These are phyloP conservation scores for Parathielavia appendiculata DNA, from an alignment of 495 filamentous ascomycete genomes.

Conservation along the genomic window DNA sequence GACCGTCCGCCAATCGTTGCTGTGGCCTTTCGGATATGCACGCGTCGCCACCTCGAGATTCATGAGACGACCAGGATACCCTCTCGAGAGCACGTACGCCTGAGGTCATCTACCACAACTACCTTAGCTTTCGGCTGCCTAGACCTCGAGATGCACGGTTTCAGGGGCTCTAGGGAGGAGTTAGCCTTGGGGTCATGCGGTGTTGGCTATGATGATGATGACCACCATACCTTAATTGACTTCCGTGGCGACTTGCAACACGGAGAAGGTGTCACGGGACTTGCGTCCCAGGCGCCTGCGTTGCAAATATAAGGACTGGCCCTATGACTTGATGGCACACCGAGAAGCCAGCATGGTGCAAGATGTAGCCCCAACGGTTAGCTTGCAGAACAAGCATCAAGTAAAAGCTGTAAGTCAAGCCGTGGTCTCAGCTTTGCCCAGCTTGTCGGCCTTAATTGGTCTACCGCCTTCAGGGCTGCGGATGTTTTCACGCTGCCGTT, in stretches of 20 bases:
- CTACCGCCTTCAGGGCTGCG: background rate
- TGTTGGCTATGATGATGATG: background rate
- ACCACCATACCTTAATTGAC: no score
- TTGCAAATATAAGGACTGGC: background rate
- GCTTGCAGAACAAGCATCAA: no score
- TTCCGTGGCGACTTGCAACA: background rate
- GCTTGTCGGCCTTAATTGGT: slow-evolving; percentile 8
- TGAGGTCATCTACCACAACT: background rate
- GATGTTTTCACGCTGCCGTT: background rate
- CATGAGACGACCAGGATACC: slow-evolving; percentile 5
- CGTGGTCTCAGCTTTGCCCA: slow-evolving; percentile 7
- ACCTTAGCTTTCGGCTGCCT: background rate
- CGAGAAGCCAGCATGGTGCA: no score
- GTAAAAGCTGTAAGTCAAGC: background rate
- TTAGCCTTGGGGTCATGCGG: background rate
- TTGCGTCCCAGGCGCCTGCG: background rate
- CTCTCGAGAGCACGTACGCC: background rate
- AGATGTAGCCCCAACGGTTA: no score
- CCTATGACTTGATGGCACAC: background rate
- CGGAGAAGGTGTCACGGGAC: no score
- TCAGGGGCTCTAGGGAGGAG: background rate
- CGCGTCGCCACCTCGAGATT: background rate
- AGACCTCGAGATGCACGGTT: background rate
- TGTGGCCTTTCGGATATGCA: background rate
- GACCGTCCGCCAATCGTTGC: background rate